Evolutionary conservation across 331 rosid genomes (phyloP).

Genomic region (Stylosanthes scabra): DNA sequence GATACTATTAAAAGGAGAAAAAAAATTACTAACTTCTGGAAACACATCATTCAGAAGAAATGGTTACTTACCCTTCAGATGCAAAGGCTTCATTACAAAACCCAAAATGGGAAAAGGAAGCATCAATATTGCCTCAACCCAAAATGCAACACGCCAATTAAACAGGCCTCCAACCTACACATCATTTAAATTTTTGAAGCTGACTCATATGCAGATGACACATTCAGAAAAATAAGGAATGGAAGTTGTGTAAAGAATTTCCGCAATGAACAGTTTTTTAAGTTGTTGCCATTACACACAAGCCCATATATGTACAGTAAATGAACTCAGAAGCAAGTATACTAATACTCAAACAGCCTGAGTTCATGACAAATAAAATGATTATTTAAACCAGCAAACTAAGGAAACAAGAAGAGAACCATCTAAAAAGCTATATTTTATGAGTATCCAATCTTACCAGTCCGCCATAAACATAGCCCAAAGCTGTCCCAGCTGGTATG

Average conservation of each 20-base stretch:
- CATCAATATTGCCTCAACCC: constrained; percentile 89
- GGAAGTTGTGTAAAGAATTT: neutral
- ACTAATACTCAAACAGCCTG: constrained; percentile 11
- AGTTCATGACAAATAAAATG: constrained; percentile 13
- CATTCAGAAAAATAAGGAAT: neutral
- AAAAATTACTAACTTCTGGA: constrained; percentile 29
- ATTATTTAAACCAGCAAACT: constrained; percentile 32
- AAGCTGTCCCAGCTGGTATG: constrained; percentile 91
- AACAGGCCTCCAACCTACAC: constrained; percentile 73
- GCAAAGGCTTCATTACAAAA: constrained; percentile 80
- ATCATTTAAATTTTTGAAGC: neutral
- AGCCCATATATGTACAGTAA: neutral
- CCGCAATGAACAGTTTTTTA: neutral
- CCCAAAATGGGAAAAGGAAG: constrained; percentile 92
- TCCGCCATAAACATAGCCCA: constrained; percentile 98
- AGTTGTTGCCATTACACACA: neutral
- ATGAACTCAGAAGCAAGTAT: neutral
- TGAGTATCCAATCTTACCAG: constrained; percentile 60
- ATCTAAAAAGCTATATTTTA: constrained; percentile 18
- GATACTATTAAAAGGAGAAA: neutral
- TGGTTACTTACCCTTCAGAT: constrained; percentile 73
- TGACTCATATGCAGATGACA: neutral
- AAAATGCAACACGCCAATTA: constrained; percentile 89
- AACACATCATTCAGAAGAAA: constrained; percentile 38
- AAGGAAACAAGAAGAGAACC: constrained; percentile 25